These are phyloP conservation scores for Fusarium heterosporum DNA, from an alignment of 2,329 filamentous ascomycete species.

Conservation along the genomic window DNA sequence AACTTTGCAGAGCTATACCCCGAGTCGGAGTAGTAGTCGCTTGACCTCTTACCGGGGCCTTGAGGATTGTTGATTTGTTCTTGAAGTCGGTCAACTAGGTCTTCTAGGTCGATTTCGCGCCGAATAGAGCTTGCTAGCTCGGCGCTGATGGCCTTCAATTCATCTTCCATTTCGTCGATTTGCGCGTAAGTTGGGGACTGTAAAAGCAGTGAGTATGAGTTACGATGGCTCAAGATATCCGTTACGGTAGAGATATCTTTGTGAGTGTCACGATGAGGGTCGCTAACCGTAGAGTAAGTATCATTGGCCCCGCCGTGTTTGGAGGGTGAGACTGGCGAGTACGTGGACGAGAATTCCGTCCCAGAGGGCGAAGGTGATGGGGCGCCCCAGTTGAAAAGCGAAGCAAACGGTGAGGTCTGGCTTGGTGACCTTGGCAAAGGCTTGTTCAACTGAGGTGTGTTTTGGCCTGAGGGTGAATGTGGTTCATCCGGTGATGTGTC, in stretches of 20 bases:
- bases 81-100: constrained; percentile 89
- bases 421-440: constrained; percentile 66
- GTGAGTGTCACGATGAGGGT: constrained; percentile 50
- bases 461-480: constrained; percentile 46
- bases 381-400: constrained; percentile 65
- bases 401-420: constrained; percentile 61
- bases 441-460: constrained; percentile 62
- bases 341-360: constrained; percentile 65
- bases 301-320: constrained; percentile 53
- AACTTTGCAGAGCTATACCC: constrained; percentile 87
- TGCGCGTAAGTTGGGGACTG: constrained; percentile 62
- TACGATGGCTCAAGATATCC: constrained; percentile 61
- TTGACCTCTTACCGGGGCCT: constrained; percentile 77
- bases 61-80: constrained; percentile 74
- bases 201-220: constrained; percentile 63
- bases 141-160: constrained; percentile 90
- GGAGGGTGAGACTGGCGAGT: constrained; percentile 63
- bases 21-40: constrained; percentile 98
- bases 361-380: constrained; percentile 60
- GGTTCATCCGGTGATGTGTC: constrained; percentile 42
- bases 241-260: constrained; percentile 53
- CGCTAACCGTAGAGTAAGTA: constrained; percentile 44
- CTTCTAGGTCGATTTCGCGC: constrained; percentile 95
- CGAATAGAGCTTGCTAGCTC: constrained; percentile 94
- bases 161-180: constrained; percentile 91